Evolutionary conservation across 1,284 basidiomycete genomes (phyloP), one percentile per base, ranked within the genome.

Genomic region (Malassezia sympodialis): DNA sequence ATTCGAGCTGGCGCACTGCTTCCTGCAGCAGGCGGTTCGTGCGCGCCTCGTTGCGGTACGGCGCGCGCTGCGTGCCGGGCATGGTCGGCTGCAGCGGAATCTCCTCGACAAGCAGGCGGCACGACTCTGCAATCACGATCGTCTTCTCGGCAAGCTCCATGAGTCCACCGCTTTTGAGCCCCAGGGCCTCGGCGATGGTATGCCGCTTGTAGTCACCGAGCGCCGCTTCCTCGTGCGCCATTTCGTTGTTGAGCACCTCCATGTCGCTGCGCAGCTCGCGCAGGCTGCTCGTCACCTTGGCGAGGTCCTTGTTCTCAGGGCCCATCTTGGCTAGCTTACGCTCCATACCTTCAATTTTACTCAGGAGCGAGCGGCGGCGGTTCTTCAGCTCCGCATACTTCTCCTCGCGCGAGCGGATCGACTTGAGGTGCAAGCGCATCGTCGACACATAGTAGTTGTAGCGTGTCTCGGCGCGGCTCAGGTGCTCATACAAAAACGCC

Each of bases 311-410:
- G 78, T 94, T 84, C 76, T 79, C 89, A 0, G 87, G 81, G 49
- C 82, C 82, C 90, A 94, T 94, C 78, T 86, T 93, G 72, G 81
- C 82, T 24, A 96, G 80, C 75, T 90, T 93, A 79, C 81, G 86
- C 71, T 94, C 90, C 0, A 88, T 88, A n/a, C 81, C 75, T 57
- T 94, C 90, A 0, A 89, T 87, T 60, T 86, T 86, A 24, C 80
- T 75, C 12, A 79, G 80, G 3, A 90, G 79, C 6, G 79, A 78
- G 61, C 84, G 83, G 53, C 89, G 80, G 17, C 84, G 80, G 19
- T 83, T 80, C 66, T 84, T 84, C 31, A 90, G 77, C 8, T 87
- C 84, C 53, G 89, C 87, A 4, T 93, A 80, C 6, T 78, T 79
- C 72, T 96, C 90, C 73, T 96, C 91, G 10, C 85, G 79, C 6